Base-by-base conservation (phyloP, 2,329 filamentous ascomycete species). In the Aureobasidium uvarum region DNA sequence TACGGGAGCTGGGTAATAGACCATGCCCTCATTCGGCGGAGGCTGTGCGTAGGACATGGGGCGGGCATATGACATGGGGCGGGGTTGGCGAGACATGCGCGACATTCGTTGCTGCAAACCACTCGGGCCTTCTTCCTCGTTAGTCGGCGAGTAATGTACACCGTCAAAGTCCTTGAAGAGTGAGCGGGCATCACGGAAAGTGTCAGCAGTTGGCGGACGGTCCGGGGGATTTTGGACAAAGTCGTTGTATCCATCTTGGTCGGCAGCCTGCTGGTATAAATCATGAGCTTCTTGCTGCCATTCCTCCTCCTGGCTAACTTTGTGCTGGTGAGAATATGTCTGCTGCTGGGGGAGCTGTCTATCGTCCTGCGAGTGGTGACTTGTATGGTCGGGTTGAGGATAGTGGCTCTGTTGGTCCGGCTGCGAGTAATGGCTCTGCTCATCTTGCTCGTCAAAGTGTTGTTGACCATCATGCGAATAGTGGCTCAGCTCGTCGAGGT, bases 1-100 rank as follows among this genome's bases (percentile, higher is more conserved):
- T 2, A 99, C 95, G 1, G 92, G 93, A 3, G 95, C 95, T 16
- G 95, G 95, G 75, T 99, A 99, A 77, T 89, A 98, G 11, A 96
- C 86, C 91, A 98, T 96, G 70, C 88, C 82, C 69, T 94, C 86
- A 5, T 86, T 89, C 1, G 88, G 88, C 31, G 83, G 80, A 1
- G 86, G 85, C 39, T 69, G 71, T 72, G 85, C 77, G 74, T 87
- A 88, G 0, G 86, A 86, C 67, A 84, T 81, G 13, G 85, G 80
- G 62, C 79, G 75, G 46, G 68, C 69, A 51, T 62, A 51, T 7
- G 58, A 51, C 58, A 62, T 62, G 33, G 58, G 58, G 20, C n/a
- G 74, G 65, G 36, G 43, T 20, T 62, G 58, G 16, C 58, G 58
- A 62, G 72, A 65, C 64, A 70, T 51, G 14, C 45, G 58, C 11